phyloP scores from a whole-genome alignment of 768 basidiomycete species.

The Russula compacta region DNA sequence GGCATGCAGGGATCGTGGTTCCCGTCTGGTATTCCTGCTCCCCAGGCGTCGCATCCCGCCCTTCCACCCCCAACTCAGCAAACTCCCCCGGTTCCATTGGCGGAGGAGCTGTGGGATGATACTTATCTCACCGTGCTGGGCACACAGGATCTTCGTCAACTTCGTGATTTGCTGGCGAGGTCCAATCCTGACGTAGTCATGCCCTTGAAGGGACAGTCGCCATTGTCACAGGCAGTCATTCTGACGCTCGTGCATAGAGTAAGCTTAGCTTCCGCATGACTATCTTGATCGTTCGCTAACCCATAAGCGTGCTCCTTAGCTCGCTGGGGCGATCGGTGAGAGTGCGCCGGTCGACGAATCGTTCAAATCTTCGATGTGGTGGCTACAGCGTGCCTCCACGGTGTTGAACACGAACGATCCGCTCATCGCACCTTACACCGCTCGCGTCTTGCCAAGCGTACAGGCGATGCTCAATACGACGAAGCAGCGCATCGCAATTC shows the following conservation, averaged over 20 bases:
- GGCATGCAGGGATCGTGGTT: slow-evolving; percentile 45
- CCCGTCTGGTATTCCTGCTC: slow-evolving; percentile 57
- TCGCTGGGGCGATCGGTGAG: slow-evolving; percentile 67
- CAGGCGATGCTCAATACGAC: slow-evolving; percentile 68
- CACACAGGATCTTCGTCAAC: slow-evolving; percentile 63
- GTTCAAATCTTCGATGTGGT: slow-evolving; percentile 80
- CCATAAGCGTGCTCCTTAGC: slow-evolving; percentile 31
- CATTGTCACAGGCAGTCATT: slow-evolving; percentile 77
- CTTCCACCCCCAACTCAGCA: slow-evolving; percentile 50
- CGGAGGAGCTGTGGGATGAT: slow-evolving; percentile 74
- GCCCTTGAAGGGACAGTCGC: slow-evolving; percentile 59
- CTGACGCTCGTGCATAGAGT: slow-evolving; percentile 78
- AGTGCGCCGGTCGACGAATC: slow-evolving; percentile 67
- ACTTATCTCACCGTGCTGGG: slow-evolving; percentile 69
- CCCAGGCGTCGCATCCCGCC: slow-evolving; percentile 73
- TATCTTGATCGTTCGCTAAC: not conserved
- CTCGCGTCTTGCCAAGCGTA: slow-evolving; percentile 72
- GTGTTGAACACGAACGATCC: slow-evolving; percentile 73
- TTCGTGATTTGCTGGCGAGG: slow-evolving; percentile 62
- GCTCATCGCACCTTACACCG: slow-evolving; percentile 72
- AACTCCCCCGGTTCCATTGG: slow-evolving; percentile 47
- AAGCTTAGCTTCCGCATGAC: slow-evolving; percentile 25
- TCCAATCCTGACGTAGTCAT: slow-evolving; percentile 75
- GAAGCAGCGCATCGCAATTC: slow-evolving; percentile 69
- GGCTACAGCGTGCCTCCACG: slow-evolving; percentile 68